phyloP scores from a whole-genome alignment of 345 rosid genomes.

The Rhodomyrtus tomentosa region DNA sequence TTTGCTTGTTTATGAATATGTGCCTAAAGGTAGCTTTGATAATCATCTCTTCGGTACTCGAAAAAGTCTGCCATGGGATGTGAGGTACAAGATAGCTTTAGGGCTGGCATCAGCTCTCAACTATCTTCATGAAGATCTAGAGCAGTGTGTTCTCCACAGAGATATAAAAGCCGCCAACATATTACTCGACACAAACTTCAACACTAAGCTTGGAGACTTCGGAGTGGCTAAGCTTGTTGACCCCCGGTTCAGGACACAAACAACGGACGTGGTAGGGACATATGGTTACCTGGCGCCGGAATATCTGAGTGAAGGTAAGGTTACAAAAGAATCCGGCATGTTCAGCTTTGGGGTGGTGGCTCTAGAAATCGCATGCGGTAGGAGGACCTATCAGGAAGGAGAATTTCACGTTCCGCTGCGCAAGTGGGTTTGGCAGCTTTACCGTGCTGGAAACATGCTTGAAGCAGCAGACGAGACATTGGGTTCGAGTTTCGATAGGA shows the following conservation, averaged over 20 bases:
- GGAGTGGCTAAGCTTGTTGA: neutral
- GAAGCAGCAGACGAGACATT: neutral
- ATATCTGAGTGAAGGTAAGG: neutral
- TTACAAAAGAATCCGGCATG: neutral
- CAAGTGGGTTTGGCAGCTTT: neutral
- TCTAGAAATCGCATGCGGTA: neutral
- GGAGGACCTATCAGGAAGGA: neutral
- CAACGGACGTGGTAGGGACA: neutral
- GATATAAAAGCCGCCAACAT: neutral
- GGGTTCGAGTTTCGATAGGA: neutral
- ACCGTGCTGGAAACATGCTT: neutral
- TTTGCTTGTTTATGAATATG: no score
- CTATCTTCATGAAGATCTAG: neutral
- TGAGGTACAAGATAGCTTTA: neutral
- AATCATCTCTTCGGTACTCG: no score
- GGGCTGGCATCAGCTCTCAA: neutral
- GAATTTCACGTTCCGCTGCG: rapidly evolving
- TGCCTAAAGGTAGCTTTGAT: no score
- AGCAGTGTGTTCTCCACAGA: neutral
- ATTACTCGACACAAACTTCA: neutral
- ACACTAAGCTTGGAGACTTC: neutral
- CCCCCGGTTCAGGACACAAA: neutral
- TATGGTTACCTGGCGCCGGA: neutral
- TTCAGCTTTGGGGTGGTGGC: neutral
- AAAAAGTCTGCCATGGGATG: no score